Evolutionary conservation across 2,329 filamentous ascomycete species (phyloP).

Genomic region (Cladosporium velox): DNA sequence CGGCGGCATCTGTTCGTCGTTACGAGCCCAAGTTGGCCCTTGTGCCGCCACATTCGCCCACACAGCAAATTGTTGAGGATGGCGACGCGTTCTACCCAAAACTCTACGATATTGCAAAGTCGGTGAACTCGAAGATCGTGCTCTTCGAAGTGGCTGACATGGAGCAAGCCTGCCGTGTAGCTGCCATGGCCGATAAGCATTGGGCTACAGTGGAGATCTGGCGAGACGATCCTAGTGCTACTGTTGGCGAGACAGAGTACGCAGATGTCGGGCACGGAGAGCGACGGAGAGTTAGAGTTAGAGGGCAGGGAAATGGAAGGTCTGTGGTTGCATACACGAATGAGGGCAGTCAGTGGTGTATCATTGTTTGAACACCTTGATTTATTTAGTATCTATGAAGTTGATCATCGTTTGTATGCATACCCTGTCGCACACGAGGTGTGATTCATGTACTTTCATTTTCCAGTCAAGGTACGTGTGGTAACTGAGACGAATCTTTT

Average conservation of each 20-base stretch:
- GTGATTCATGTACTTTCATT: neutral
- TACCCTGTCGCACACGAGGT: neutral
- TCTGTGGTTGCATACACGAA: slow-evolving; percentile 47
- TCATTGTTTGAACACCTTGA: neutral
- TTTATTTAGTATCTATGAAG: neutral
- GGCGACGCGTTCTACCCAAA: slow-evolving; percentile 68
- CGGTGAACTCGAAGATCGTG: slow-evolving; percentile 56
- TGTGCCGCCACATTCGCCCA: slow-evolving; percentile 54
- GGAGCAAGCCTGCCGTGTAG: slow-evolving; percentile 67
- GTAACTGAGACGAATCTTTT: too few species aligned
- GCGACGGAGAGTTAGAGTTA: slow-evolving; percentile 31
- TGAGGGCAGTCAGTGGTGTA: slow-evolving; percentile 21
- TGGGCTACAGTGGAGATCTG: slow-evolving; percentile 64
- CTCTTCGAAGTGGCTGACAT: slow-evolving; percentile 73
- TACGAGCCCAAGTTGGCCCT: slow-evolving; percentile 81
- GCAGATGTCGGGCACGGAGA: slow-evolving; percentile 26
- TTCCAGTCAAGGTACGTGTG: neutral
- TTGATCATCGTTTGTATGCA: neutral
- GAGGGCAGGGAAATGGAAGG: slow-evolving; percentile 46
- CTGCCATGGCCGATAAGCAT: slow-evolving; percentile 41
- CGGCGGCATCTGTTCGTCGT: slow-evolving; percentile 72
- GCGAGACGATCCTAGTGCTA: slow-evolving; percentile 66
- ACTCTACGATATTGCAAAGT: slow-evolving; percentile 58
- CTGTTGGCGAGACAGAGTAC: slow-evolving; percentile 43
- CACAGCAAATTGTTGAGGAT: slow-evolving; percentile 31